phyloP scores from a whole-genome alignment of 2,329 filamentous ascomycete species.

The Aureobasidium sp. region DNA sequence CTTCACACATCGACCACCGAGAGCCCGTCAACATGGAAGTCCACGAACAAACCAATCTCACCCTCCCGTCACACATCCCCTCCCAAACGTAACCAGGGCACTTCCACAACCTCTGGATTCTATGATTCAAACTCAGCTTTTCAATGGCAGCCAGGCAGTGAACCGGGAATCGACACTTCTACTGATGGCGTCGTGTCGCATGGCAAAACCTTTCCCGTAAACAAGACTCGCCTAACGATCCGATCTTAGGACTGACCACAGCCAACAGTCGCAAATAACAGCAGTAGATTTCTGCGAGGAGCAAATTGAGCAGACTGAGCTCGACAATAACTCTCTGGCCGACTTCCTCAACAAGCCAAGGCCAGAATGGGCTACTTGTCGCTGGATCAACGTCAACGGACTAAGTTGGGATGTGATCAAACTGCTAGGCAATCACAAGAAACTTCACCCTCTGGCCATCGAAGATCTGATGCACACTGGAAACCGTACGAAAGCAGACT shows the following conservation, averaged over 20 bases:
- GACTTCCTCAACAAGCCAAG: slow-evolving; percentile 60
- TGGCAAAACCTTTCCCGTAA: slow-evolving; percentile 12
- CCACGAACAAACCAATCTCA: neutral
- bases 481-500: slow-evolving; percentile 84
- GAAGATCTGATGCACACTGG: slow-evolving; percentile 80
- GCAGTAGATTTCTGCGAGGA: slow-evolving; percentile 77
- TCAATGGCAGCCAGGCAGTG: slow-evolving; percentile 15
- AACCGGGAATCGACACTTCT: slow-evolving; percentile 23
- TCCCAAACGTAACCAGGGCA: neutral
- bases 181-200: slow-evolving; percentile 15
- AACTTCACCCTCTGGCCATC: slow-evolving; percentile 72
- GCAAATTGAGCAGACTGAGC: slow-evolving; percentile 51
- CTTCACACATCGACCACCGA: neutral
- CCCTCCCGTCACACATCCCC: neutral
- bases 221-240: neutral
- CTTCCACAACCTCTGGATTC: slow-evolving; percentile 1
- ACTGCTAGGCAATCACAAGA: slow-evolving; percentile 66
- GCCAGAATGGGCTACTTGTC: slow-evolving; percentile 66
- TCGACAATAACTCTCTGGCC: slow-evolving; percentile 63
- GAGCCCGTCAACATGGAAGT: neutral
- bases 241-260: neutral
- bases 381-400: slow-evolving; percentile 93
- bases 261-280: slow-evolving; percentile 61
- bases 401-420: slow-evolving; percentile 87
- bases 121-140: slow-evolving; percentile 5